Conservation (phyloP, 1,139 yeast species). For the Taphrina deformans region DNA sequence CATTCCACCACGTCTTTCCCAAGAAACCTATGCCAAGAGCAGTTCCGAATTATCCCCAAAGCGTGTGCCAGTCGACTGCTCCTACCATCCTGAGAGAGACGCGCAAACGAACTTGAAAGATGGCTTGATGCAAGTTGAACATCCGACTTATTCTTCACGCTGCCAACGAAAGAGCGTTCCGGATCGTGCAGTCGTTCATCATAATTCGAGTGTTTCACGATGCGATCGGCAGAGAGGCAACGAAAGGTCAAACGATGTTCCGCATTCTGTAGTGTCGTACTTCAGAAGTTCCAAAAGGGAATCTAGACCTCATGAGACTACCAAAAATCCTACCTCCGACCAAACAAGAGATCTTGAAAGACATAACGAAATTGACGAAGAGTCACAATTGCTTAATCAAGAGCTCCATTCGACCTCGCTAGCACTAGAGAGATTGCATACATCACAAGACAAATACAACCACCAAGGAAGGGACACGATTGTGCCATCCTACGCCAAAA, state of each 20-base stretch:
- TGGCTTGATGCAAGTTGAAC: not conserved
- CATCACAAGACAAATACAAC: not conserved
- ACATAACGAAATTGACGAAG: not conserved
- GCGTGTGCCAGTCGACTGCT: not conserved
- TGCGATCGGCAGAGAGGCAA: not conserved
- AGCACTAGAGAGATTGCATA: not conserved
- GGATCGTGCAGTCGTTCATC: not conserved
- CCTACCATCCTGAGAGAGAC: not conserved
- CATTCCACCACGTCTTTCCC: not conserved
- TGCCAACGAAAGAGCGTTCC: not conserved
- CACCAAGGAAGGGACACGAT: not conserved
- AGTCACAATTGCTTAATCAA: not conserved
- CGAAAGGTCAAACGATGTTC: not conserved
- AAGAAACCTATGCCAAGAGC: not conserved
- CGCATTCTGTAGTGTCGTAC: not conserved
- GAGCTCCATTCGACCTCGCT: not conserved
- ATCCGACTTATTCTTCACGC: not conserved
- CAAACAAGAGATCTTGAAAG: not conserved
- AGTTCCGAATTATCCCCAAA: not conserved
- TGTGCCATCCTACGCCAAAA: conserved; percentile 19
- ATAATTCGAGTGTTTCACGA: not conserved
- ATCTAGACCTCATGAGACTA: not conserved
- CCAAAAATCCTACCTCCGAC: not conserved
- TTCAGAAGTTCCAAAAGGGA: not conserved
- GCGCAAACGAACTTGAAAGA: not conserved